Base-by-base conservation (phyloP, 176 grass and related monocot genomes). In the Phoenix roebelenii region DNA sequence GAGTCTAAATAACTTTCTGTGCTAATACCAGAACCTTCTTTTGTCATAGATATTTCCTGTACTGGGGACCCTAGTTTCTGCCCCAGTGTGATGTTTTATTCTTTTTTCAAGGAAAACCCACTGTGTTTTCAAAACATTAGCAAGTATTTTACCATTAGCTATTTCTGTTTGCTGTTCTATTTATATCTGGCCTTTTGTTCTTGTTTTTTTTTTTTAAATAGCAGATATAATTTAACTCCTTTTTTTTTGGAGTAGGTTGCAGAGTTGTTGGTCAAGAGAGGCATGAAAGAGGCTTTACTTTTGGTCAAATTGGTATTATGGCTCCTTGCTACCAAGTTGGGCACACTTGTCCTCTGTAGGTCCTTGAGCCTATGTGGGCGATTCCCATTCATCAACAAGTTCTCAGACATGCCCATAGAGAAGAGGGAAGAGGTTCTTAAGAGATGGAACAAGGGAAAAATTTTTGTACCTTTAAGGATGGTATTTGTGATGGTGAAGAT, bases 261-360 rank as follows among this genome's bases (percentile, higher is more conserved):
- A 52, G 81, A 91, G 66, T 52, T 74, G 15, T 62, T 97, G 85
- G 62, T 73, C 2, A 77, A 44, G 73, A 74, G 69, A 69, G 81
- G 83, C 49, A 59, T 77, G 19, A 86, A 64, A 12, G 83, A 88
- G 52, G 81, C 69, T 14, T 51, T 64, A n/a, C 59, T 63, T 53
- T 76, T 97, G 60, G 84, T 91, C 63, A 72, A 63, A 67, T 14
- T 80, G 20, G 49, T 91, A 49, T 63, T 97, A 51, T 91, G 93
- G 87, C 50, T 88, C 35, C 87, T 97, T 49, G 57, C 78, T 23
- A 91, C 75, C 52, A 76, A 79, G 25, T 61, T 88, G 3, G 92
- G 92, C 7, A 83, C 92, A 61, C 74, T 97, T 20, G 57, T 61
- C 54, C 76, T 97, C 0, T 97, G 93, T 72, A 78, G 93, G 3